phyloP scores from a whole-genome alignment of 345 rosid genomes.

The Syzygium aromaticum region DNA sequence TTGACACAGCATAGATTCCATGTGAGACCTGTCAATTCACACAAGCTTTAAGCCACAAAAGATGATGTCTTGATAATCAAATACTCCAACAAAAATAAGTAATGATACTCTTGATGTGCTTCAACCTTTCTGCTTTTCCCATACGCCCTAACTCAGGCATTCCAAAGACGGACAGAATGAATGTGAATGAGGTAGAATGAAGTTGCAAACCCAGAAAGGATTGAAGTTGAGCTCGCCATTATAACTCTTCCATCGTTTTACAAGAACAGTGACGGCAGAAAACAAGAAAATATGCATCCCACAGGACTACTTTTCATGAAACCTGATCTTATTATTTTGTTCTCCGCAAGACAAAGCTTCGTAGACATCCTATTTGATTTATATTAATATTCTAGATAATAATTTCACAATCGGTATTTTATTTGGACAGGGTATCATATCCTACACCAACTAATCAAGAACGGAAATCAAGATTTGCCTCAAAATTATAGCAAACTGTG shows the following conservation, averaged over 20 bases:
- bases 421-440: not conserved
- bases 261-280: too few species aligned
- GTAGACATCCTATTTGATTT: too few species aligned
- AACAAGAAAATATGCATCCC: too few species aligned
- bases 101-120: not conserved
- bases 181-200: too few species aligned
- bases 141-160: too few species aligned
- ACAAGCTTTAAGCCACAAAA: not conserved
- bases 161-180: too few species aligned
- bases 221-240: too few species aligned
- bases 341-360: not conserved
- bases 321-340: too few species aligned
- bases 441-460: not conserved
- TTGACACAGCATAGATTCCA: not conserved
- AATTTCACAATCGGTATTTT: not conserved
- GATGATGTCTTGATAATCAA: not conserved
- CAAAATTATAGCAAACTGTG: not conserved
- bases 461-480: not conserved
- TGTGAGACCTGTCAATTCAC: not conserved
- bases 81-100: not conserved
- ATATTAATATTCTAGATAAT: not conserved
- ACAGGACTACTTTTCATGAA: too few species aligned
- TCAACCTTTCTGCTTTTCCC: too few species aligned
- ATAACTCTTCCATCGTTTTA: too few species aligned
- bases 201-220: too few species aligned